phyloP scores from a whole-genome alignment of 192 early-diverging fungal species.

The Allomyces macrogynus region DNA sequence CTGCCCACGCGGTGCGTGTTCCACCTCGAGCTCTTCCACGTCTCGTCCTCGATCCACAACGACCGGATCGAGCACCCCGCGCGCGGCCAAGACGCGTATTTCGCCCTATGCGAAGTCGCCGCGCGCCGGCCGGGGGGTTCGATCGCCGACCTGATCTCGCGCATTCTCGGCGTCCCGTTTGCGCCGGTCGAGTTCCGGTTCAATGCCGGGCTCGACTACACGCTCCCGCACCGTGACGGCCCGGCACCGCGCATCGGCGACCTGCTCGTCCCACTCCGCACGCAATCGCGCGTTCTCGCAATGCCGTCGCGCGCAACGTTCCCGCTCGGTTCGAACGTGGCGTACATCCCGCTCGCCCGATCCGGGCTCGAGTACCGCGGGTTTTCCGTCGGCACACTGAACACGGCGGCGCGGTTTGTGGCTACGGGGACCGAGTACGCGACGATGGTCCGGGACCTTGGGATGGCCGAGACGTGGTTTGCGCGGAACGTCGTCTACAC shows the following conservation, averaged over 20 bases:
- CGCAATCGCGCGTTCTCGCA: conserved; percentile 6
- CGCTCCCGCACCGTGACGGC: conserved; percentile 3
- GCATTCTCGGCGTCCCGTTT: conserved; percentile 6
- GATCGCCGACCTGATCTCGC: conserved; percentile 12
- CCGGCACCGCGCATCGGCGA: conserved; percentile 12
- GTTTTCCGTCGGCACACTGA: conserved; percentile 16
- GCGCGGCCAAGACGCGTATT: background rate
- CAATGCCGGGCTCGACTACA: no score
- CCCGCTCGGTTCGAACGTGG: conserved; percentile 6
- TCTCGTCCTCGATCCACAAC: background rate
- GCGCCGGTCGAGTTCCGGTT: conserved; percentile 17
- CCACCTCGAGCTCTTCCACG: conserved; percentile 24
- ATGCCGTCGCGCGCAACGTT: conserved; percentile 10
- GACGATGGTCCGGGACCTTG: no score
- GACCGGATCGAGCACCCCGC: background rate
- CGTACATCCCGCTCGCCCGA: conserved; percentile 11
- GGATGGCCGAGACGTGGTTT: conserved; percentile 13
- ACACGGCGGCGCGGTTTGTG: conserved; percentile 17
- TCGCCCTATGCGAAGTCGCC: conserved; percentile 23
- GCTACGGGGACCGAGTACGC: conserved; percentile 1
- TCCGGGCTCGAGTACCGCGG: conserved; percentile 11
- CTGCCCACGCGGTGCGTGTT: conserved; percentile 13
- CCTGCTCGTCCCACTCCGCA: conserved; percentile 13
- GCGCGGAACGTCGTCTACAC: conserved; percentile 5
- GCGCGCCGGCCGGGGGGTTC: conserved; percentile 16